phyloP scores from a whole-genome alignment of 345 rosid species.

The Clarkia xantiana region DNA sequence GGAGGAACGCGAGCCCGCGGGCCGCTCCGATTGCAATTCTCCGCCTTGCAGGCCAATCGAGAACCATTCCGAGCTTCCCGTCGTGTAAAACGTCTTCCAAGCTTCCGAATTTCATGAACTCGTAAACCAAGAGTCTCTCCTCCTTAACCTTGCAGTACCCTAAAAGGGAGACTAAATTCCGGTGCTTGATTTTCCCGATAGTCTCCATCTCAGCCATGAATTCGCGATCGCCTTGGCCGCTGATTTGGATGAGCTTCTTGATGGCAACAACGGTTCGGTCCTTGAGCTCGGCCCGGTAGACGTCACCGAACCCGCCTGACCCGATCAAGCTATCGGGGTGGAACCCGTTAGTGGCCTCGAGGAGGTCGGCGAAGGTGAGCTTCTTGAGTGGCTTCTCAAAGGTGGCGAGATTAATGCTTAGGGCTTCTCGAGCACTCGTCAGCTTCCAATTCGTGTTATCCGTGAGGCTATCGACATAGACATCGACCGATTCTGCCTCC shows the following conservation, averaged over 20 bases:
- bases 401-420: conserved; percentile 76
- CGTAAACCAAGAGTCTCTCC: conserved; percentile 85
- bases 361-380: conserved; percentile 87
- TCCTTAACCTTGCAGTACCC: conserved; percentile 94
- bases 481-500: conserved; percentile 18
- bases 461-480: conserved; percentile 44
- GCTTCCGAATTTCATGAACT: conserved; percentile 91
- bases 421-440: conserved; percentile 52
- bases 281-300: conserved; percentile 74
- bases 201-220: conserved; percentile 98
- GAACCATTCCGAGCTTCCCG: conserved; percentile 44
- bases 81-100: conserved; percentile 80
- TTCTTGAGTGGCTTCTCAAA: conserved; percentile 76
- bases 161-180: conserved; percentile 80
- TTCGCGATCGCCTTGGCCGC: conserved; percentile 95
- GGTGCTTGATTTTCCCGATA: conserved; percentile 86
- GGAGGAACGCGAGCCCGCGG: conserved; percentile 78
- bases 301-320: conserved; percentile 96
- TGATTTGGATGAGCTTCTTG: conserved; percentile 82
- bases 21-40: conserved; percentile 89
- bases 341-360: conserved; percentile 83
- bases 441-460: conserved; percentile 62
- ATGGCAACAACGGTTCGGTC: conserved; percentile 86
- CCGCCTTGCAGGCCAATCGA: conserved; percentile 72
- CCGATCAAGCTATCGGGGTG: conserved; percentile 76